A percentile compares a stretch with the other conserved stretches of the same genome.
These are phyloP conservation scores for Glebionis coronaria DNA, from an alignment of 129 eudicot species.

Conservation along the genomic window DNA sequence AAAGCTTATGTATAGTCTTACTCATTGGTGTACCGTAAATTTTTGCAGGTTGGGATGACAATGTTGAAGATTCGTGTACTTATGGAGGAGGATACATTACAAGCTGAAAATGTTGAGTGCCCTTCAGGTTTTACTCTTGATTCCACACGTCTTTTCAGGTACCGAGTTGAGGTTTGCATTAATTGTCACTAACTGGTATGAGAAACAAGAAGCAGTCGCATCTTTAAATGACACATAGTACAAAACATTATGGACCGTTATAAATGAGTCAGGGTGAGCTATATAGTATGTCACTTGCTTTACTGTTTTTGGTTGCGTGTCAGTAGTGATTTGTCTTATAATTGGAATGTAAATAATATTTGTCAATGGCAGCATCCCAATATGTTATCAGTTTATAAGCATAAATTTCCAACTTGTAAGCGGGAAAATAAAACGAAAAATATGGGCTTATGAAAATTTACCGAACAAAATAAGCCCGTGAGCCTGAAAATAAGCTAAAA, in stretches of 20 bases:
- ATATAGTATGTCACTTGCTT: neutral
- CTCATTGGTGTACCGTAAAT: constrained; percentile 14
- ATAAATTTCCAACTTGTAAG: too few relatives aligned
- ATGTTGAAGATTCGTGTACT: constrained; percentile 42
- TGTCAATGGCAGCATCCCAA: too few relatives aligned
- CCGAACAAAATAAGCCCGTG: too few relatives aligned
- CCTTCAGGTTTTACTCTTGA: constrained; percentile 42
- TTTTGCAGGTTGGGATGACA: constrained; percentile 48
- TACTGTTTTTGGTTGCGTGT: neutral
- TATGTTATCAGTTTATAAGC: too few relatives aligned
- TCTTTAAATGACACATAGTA: constrained; percentile 56
- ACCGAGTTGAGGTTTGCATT: constrained; percentile 48
- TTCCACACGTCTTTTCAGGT: constrained; percentile 33
- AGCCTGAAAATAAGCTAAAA: too few relatives aligned
- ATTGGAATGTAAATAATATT: too few relatives aligned
- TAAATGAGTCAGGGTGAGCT: constrained; percentile 50
- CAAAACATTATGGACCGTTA: constrained; percentile 59
- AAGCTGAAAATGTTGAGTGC: constrained; percentile 25
- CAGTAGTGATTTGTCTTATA: too few relatives aligned
- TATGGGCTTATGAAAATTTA: too few relatives aligned
- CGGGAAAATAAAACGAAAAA: too few relatives aligned
- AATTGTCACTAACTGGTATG: constrained; percentile 47
- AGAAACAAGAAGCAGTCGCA: constrained; percentile 44
- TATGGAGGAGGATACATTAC: constrained; percentile 30
- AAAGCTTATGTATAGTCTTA: neutral